phyloP scores from a whole-genome alignment of 805 yeast species.

The Starmera quercuum region DNA sequence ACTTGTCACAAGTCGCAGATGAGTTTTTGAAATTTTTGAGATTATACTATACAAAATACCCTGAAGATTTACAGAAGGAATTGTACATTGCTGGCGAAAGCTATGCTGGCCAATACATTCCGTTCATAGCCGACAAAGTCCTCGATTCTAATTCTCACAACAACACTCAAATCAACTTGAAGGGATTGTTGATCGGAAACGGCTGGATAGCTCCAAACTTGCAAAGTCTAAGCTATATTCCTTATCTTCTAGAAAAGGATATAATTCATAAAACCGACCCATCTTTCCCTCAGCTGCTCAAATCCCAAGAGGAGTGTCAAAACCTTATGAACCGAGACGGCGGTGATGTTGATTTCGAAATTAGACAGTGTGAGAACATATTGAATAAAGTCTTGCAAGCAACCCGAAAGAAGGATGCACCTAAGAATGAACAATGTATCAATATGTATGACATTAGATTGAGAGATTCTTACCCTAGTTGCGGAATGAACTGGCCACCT shows the following conservation, averaged over 20 bases:
- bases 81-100: constrained; percentile 89
- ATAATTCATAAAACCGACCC: constrained; percentile 38
- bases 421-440: constrained; percentile 46
- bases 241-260: constrained; percentile 55
- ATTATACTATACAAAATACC: constrained; percentile 62
- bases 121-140: constrained; percentile 69
- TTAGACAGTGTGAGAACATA: constrained; percentile 37
- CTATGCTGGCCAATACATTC: constrained; percentile 95
- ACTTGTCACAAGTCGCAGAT: constrained; percentile 46
- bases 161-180: constrained; percentile 31
- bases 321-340: constrained; percentile 31
- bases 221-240: constrained; percentile 76
- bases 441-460: constrained; percentile 80
- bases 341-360: constrained; percentile 20
- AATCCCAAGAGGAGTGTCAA: constrained; percentile 55
- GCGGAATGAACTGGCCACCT: constrained; percentile 93
- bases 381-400: constrained; percentile 22
- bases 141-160: constrained; percentile 33
- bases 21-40: constrained; percentile 62
- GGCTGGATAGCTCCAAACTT: constrained; percentile 90
- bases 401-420: constrained; percentile 22
- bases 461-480: constrained; percentile 68
- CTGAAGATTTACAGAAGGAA: constrained; percentile 57
- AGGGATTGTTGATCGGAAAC: constrained; percentile 77
- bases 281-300: constrained; percentile 32